Evolutionary conservation across 192 early-diverging fungal genomes (phyloP), one percentile per base, ranked within the genome.

Genomic region (Entomortierella chlamydospora): DNA sequence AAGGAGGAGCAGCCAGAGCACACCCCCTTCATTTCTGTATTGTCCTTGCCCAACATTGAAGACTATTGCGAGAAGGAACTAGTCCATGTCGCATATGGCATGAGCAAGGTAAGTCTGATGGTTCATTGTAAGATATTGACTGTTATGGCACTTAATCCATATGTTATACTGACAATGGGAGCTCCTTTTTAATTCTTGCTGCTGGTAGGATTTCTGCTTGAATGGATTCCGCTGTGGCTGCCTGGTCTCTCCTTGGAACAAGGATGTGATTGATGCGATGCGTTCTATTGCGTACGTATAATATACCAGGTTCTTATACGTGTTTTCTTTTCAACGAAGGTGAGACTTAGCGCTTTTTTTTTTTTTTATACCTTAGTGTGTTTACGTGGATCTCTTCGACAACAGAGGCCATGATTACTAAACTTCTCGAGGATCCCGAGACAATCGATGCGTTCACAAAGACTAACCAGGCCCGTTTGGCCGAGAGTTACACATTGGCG

Each of bases 191-290:
- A 34, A 10, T 43, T 17, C 28, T 54, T 15, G 4, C 28, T 28
- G 9, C 15, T 11, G 2, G 39, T 68, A 77, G 74, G 74, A 78
- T 31, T 95, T 97, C 86, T 84, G 88, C 22, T 73, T 93, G 37
- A 93, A 91, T 69, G 94, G 94, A 6, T 83, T 91, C 67, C 90
- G 94, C 43, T 80, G 90, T 53, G 93, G 89, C 25, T 88, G 86
- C 56, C 50, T 88, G 20, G 64, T 93, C 18, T 90, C 84, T 23
- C 91, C 90, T 0, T 90, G 84, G 83, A 91, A 93, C 79, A 67
- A 73, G 41, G 67, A 83, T 9, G 72, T 91, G 50, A 25, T 68
- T 22, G 37, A 56, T 0, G 81, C 81, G 4, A 58, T 89, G 45
- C 52, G n/a, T 25, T 58, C 81, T 17, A 82, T 76, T 53, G 64